Evolutionary conservation across 495 filamentous ascomycete species (phyloP), one percentile per base, ranked within the genome.

Genomic region (Parathielavia hyrcaniae): DNA sequence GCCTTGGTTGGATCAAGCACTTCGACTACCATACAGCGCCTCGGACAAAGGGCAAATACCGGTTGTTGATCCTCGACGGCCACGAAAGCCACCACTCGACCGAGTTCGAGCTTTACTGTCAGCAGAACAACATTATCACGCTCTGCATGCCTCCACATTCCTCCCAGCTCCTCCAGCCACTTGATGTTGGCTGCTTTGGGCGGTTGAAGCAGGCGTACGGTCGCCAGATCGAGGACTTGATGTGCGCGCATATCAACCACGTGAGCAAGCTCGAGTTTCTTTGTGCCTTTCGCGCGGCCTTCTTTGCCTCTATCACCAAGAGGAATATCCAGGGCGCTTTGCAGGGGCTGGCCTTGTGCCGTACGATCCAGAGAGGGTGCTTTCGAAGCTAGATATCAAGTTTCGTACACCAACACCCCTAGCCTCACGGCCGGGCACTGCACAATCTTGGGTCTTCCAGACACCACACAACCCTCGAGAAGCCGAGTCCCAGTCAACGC

Each of bases 21-120:
- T 57, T 57, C 36, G 45, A 57, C 36, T 57, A 39, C 30, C 34
- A 50, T 30, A 48, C 45, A 40, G 32, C 44, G 26, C 46, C 54
- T 41, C 45, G 45, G 38, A 36, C 40, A 32, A 55, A 55, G n/a
- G 40, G 52, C 52, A 55, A 45, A 46, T 46, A 55, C 23, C 40
- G 52, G 40, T 32, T 55, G 9, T 55, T 46, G 14, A 46, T 73
- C 46, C 47, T 73, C 35, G 60, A 69, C 26, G 50, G 50, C 53
- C 38, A 67, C 52, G 39, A 51, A 17, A 61, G 53, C 40, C 52
- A 66, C 50, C 5, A 58, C 22, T 63, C 62, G 13, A 17, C 48
- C 23, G 23, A 67, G 41, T 70, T 72, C 50, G 26, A 70, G 17
- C 50, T 45, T 6, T 64, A 56, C 38, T 70, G 57, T 6, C 53